phyloP scores from a whole-genome alignment of 345 rosid genomes.

The Toxicodendron radicans region DNA sequence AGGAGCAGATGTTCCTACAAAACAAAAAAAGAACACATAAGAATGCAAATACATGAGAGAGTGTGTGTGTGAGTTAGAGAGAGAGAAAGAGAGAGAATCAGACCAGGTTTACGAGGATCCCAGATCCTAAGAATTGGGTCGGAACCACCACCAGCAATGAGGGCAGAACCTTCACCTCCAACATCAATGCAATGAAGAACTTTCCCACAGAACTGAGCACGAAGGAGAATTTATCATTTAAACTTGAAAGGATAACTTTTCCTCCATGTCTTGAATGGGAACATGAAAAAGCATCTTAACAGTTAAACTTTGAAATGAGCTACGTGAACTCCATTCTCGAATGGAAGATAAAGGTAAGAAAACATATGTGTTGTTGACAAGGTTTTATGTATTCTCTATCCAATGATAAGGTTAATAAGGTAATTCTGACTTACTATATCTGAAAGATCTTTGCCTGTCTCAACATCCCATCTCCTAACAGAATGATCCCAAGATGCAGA shows the following conservation, averaged over 20 bases:
- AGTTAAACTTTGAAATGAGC: constrained; percentile 6
- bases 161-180: constrained; percentile 93
- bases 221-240: constrained; percentile 13
- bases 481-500: constrained; percentile 98
- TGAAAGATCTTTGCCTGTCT: constrained; percentile 72
- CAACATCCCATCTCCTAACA: constrained; percentile 83
- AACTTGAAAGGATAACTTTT: neutral
- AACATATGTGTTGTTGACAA: neutral
- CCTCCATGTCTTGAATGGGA: neutral
- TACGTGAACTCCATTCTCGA: neutral
- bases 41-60: neutral
- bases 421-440: constrained; percentile 51
- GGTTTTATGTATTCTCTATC: neutral
- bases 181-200: constrained; percentile 77
- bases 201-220: constrained; percentile 73
- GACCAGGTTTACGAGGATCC: constrained; percentile 99
- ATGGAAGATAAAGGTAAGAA: neutral
- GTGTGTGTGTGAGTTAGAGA: neutral
- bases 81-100: neutral
- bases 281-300: neutral
- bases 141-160: constrained; percentile 89
- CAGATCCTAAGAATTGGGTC: constrained; percentile 90
- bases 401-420: neutral
- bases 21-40: constrained; percentile 12
- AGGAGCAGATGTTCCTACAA: constrained; percentile 87